Percentiles rank a stretch among this genome's conserved stretches.
Evolutionary conservation across 257 asterid genomes (phyloP).

Genomic region (Lithospermum erythrorhizon): DNA sequence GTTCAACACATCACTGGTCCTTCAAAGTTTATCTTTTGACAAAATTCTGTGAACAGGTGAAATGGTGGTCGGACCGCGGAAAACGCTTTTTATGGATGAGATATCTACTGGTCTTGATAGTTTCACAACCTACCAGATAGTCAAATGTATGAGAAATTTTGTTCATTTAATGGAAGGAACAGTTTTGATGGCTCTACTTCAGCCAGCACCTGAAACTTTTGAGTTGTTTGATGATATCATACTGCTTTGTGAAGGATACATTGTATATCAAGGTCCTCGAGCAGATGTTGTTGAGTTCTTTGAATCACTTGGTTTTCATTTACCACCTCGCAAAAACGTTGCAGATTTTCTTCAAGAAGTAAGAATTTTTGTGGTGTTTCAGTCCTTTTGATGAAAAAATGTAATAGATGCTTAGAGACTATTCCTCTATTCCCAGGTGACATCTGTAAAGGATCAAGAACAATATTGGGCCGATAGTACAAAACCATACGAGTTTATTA

Average conservation of each 20-base stretch:
- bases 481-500: slow-evolving; percentile 52
- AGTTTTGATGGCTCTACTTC: slow-evolving; percentile 80
- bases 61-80: slow-evolving; percentile 87
- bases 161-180: slow-evolving; percentile 89
- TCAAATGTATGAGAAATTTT: slow-evolving; percentile 68
- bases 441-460: slow-evolving; percentile 75
- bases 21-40: background rate
- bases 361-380: slow-evolving; percentile 1
- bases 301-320: slow-evolving; percentile 64
- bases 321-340: slow-evolving; percentile 85
- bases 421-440: slow-evolving; percentile 33
- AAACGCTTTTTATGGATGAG: slow-evolving; percentile 91
- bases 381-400: background rate
- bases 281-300: slow-evolving; percentile 56
- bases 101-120: slow-evolving; percentile 94
- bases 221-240: slow-evolving; percentile 81
- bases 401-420: slow-evolving; percentile 3
- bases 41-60: slow-evolving; percentile 39
- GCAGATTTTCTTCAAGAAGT: slow-evolving; percentile 97
- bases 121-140: slow-evolving; percentile 85
- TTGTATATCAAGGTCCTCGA: slow-evolving; percentile 76
- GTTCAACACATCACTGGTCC: too few species aligned
- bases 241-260: slow-evolving; percentile 66
- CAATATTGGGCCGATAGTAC: slow-evolving; percentile 82
- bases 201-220: slow-evolving; percentile 90